Base-by-base conservation (phyloP, 2,329 filamentous ascomycete species). In the Monilinia vaccinii-corymbosi region DNA sequence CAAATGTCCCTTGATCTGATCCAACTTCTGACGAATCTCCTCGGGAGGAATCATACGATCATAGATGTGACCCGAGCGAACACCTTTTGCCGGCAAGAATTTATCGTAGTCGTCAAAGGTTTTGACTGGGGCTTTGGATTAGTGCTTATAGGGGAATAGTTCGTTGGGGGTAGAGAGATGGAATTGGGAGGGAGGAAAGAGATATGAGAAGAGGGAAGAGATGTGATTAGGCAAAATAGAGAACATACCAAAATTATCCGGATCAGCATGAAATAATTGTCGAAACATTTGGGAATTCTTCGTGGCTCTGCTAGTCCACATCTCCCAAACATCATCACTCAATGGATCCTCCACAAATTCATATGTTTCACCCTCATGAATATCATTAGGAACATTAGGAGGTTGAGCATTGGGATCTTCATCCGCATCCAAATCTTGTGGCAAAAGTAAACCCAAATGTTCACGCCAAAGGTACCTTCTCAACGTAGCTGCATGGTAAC, bases 101-200 rank as follows among this genome's bases (percentile, higher is more conserved):
- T 79, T 78, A 68, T 96, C 86, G 71, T 97, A 97, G 64, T 97
- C 91, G 2, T 91, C 85, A 67, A 96, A 97, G 0, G 82, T 95
- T 79, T 87, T 89, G 71, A 97, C 85, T 86, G 56, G 6, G n/a
- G n/a, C n/a, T 14, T 14, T 18, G 18, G n/a, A 42, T 55, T 46
- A 62, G 58, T 36, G 8, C 14, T 16, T 21, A 4, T 11, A n/a
- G n/a, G 31, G 6, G 18, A 4, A 40, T 16, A 3, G 6, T 7
- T 7, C n/a, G n/a, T n/a, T 14, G 38, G 38, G 16, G 38, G 38
- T 7, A 10, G 18, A n/a, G 1, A 9, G 18, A 16, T 9, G 28
- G 16, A 18, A 8, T 13, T 32, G 3, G 10, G 13, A 21, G 31
- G 16, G 4, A 28, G 14, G 23, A 5, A 52, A 8, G 1, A 4